Conservation (phyloP, 2,329 filamentous ascomycete genomes). For the Erysiphe pulchra region DNA sequence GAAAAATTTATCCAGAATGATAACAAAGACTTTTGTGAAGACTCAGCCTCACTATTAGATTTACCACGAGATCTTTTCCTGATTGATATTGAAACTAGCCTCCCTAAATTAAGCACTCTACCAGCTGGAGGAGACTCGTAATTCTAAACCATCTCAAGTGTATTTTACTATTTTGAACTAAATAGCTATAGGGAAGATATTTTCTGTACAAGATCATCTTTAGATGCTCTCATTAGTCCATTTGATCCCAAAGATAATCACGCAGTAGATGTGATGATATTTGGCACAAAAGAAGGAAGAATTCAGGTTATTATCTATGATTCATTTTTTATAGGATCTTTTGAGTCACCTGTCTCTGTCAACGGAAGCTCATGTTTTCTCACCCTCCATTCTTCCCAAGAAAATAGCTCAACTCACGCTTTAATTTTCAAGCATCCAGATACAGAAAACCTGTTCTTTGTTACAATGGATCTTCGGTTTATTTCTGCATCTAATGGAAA, state of each 20-base stretch:
- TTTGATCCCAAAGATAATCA: constrained; percentile 36
- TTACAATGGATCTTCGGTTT: constrained; percentile 65
- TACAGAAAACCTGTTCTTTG: constrained; percentile 25
- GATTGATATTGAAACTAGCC: constrained; percentile 47
- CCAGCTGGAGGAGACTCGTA: constrained; percentile 38
- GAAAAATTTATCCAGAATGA: neutral
- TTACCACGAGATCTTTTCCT: constrained; percentile 49
- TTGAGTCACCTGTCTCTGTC: constrained; percentile 20
- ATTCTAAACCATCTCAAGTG: constrained; percentile 11
- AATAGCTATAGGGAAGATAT: constrained; percentile 11
- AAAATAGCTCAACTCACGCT: constrained; percentile 48
- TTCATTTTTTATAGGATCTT: constrained; percentile 52
- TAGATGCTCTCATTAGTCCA: constrained; percentile 13
- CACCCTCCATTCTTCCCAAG: constrained; percentile 41
- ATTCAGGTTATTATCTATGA: constrained; percentile 67
- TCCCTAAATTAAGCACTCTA: constrained; percentile 52
- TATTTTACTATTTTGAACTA: neutral
- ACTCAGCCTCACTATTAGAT: constrained; percentile 15
- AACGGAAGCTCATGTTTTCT: constrained; percentile 12
- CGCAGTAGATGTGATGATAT: constrained; percentile 53
- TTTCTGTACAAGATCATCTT: constrained; percentile 12
- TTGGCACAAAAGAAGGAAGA: constrained; percentile 43
- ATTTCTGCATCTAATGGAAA: constrained; percentile 55
- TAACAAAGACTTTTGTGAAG: constrained; percentile 2
- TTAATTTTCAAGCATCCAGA: constrained; percentile 30